phyloP scores from a whole-genome alignment of 176 grass and related monocot genomes.

The Bromus sterilis region DNA sequence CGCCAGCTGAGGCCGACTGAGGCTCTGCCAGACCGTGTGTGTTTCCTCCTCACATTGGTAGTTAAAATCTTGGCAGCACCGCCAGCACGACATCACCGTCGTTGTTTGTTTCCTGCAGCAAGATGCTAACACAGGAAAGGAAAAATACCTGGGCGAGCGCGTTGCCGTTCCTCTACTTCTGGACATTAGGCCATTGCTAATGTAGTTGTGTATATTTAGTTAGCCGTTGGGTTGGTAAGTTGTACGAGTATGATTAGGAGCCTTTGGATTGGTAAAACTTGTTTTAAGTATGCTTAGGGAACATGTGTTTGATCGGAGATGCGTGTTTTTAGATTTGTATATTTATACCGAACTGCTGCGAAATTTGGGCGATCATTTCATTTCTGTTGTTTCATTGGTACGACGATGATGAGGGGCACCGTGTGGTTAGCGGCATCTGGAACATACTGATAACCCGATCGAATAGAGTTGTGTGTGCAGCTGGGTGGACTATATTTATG shows the following conservation, averaged over 20 bases:
- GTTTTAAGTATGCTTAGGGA: not conserved
- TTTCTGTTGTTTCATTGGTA: too few species aligned
- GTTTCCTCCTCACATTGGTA: too few species aligned
- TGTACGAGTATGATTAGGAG: not conserved
- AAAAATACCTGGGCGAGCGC: not conserved
- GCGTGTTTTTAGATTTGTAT: not conserved
- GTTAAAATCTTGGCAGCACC: not conserved
- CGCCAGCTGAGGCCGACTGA: constrained; percentile 36
- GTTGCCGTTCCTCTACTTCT: not conserved
- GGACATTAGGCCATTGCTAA: not conserved
- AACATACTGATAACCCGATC: not conserved
- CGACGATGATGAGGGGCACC: too few species aligned
- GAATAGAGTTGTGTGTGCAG: not conserved
- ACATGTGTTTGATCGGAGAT: not conserved
- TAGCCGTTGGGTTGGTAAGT: constrained; percentile 13
- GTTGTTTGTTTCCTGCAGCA: not conserved
- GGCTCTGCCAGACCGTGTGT: not conserved
- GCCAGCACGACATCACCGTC: not conserved
- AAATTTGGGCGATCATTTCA: not conserved
- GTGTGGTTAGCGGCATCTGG: not conserved
- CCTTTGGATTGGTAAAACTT: not conserved
- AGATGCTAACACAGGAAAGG: not conserved
- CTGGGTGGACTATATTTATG: not conserved
- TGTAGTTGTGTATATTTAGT: constrained; percentile 27
- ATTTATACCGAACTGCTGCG: not conserved